Conservation (phyloP, 306 rosid genomes). For the Lablab purpureus region DNA sequence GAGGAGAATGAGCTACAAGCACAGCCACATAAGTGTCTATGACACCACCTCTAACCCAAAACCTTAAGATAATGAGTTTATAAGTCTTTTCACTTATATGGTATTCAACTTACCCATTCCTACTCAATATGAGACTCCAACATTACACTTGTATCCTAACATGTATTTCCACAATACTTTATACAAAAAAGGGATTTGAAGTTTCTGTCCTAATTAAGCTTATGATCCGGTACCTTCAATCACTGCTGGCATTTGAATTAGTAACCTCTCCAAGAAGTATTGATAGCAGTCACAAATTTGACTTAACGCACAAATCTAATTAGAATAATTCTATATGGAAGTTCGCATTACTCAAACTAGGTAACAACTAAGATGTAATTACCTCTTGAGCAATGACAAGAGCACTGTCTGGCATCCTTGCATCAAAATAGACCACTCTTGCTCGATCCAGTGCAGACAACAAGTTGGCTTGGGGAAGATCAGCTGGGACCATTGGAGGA, state of each 20-base stretch:
- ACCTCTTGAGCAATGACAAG: conserved; percentile 89
- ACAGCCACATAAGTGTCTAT: too few species aligned
- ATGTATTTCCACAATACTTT: background rate
- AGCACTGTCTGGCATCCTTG: conserved; percentile 74
- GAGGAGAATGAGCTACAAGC: too few species aligned
- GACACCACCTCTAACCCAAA: too few species aligned
- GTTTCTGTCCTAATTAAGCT: conserved; percentile 17
- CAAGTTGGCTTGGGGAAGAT: conserved; percentile 64
- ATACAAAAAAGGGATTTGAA: background rate
- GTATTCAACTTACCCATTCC: too few species aligned
- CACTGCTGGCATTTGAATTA: background rate
- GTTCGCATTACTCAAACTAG: conserved; percentile 33
- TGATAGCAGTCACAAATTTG: conserved; percentile 14
- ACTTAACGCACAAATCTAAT: background rate
- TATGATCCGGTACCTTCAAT: background rate
- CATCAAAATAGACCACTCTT: conserved; percentile 76
- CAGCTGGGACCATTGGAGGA: conserved; percentile 79
- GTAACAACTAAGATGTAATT: conserved; percentile 32
- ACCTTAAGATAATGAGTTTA: too few species aligned
- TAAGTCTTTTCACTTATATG: too few species aligned
- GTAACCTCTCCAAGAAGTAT: conserved; percentile 16
- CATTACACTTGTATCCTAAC: too few species aligned
- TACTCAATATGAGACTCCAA: too few species aligned
- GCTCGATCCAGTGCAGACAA: conserved; percentile 80
- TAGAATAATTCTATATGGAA: conserved; percentile 8